A percentile compares a stretch with the other conserved stretches of the same genome.
Evolutionary conservation across 306 rosid species (phyloP).

Genomic region (Vigna trinervia): DNA sequence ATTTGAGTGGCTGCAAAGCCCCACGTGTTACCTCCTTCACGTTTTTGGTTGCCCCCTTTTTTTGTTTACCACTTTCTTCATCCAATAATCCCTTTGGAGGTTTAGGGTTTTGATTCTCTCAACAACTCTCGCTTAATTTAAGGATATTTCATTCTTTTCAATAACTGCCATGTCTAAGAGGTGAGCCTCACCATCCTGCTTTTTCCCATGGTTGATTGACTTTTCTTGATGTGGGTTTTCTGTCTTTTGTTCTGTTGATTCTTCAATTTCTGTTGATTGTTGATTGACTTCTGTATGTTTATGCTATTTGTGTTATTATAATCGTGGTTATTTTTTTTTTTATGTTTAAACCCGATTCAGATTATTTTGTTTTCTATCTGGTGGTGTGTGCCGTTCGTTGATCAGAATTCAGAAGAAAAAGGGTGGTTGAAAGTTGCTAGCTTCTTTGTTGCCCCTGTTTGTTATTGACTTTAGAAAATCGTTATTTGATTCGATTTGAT

Average conservation of each 20-base stretch:
- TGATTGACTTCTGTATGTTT: constrained; percentile 5
- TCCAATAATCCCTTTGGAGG: constrained; percentile 41
- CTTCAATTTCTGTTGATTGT: not conserved
- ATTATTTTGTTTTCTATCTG: not conserved
- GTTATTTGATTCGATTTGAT: not conserved
- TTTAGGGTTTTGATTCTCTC: constrained; percentile 57
- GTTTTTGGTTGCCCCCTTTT: constrained; percentile 10
- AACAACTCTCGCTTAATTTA: constrained; percentile 26
- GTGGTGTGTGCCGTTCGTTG: not conserved
- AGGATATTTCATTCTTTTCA: not conserved
- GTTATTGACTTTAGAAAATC: constrained; percentile 6
- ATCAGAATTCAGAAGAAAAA: not conserved
- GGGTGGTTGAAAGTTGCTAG: constrained; percentile 9
- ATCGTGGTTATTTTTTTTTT: not conserved
- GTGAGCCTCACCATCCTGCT: constrained; percentile 29
- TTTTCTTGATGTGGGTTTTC: constrained; percentile 12
- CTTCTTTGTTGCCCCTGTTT: not conserved
- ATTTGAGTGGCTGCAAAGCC: constrained; percentile 45
- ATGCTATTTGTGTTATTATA: constrained; percentile 18
- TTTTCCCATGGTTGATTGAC: not conserved
- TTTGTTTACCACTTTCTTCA: constrained; percentile 1
- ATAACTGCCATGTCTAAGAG: constrained; percentile 56
- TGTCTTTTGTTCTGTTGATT: not conserved
- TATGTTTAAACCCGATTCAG: not conserved
- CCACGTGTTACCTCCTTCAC: constrained; percentile 36